Conservation (phyloP, 2,329 filamentous ascomycete species). For the Penicillium janthinellum region DNA sequence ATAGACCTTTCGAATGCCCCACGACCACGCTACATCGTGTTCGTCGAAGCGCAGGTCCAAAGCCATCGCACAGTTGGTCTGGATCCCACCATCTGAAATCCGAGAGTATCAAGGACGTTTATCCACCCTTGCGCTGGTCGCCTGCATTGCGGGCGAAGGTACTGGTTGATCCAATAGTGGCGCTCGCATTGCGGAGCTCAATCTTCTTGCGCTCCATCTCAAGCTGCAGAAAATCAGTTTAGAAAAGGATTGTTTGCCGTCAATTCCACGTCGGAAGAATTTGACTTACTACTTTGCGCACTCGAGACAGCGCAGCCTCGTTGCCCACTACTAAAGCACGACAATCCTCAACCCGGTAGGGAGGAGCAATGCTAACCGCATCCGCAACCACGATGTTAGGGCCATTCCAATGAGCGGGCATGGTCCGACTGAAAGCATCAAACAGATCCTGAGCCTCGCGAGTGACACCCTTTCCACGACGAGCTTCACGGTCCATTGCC, state of each 20-base stretch:
- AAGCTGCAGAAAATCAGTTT: slow-evolving; percentile 32
- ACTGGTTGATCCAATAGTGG: slow-evolving; percentile 38
- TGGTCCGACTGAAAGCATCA: slow-evolving; percentile 62
- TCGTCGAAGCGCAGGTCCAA: slow-evolving; percentile 58
- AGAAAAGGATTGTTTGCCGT: not conserved
- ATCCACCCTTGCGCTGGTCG: slow-evolving; percentile 30
- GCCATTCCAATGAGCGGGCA: slow-evolving; percentile 62
- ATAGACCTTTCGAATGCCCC: slow-evolving; percentile 13
- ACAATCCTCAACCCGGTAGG: slow-evolving; percentile 61
- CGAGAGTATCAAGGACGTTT: slow-evolving; percentile 6
- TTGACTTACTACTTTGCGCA: slow-evolving; percentile 52
- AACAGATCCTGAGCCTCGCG: slow-evolving; percentile 65
- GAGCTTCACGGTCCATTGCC: slow-evolving; percentile 60
- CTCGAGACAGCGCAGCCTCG: slow-evolving; percentile 45
- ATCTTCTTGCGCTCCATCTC: slow-evolving; percentile 54
- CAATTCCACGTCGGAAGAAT: not conserved
- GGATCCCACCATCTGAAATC: not conserved
- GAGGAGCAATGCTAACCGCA: slow-evolving; percentile 59
- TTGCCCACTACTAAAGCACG: slow-evolving; percentile 43
- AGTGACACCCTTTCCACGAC: slow-evolving; percentile 62
- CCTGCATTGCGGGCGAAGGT: slow-evolving; percentile 29
- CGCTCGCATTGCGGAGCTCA: slow-evolving; percentile 45
- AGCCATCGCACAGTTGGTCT: slow-evolving; percentile 9
- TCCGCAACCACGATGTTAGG: slow-evolving; percentile 63
- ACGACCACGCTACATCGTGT: slow-evolving; percentile 2